phyloP scores from a whole-genome alignment of 1,139 yeast genomes.

The Suzukiozyma palmioleophila region DNA sequence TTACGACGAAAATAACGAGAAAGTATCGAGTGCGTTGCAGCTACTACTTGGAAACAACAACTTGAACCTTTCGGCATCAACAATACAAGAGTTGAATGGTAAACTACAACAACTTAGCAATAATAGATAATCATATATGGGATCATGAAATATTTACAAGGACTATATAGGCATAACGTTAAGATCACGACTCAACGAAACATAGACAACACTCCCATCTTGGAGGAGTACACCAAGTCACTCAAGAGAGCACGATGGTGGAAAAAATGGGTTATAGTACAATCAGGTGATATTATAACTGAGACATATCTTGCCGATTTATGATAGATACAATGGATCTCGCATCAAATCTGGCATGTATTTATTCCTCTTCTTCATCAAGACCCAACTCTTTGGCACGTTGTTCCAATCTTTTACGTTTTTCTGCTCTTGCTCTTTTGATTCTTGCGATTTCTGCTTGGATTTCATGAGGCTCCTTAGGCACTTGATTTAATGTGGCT shows the following conservation, averaged over 20 bases:
- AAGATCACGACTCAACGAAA: too few relatives aligned
- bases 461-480: constrained; percentile 89
- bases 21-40: neutral
- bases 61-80: neutral
- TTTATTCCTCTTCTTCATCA: constrained; percentile 23
- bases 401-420: constrained; percentile 69
- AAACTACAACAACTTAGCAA: neutral
- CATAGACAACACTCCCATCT: too few relatives aligned
- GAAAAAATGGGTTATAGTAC: too few relatives aligned
- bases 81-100: neutral
- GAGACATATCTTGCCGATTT: too few relatives aligned
- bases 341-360: too few relatives aligned
- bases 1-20: neutral
- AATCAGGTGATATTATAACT: too few relatives aligned
- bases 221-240: too few relatives aligned
- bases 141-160: neutral
- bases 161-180: neutral
- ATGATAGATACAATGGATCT: too few relatives aligned
- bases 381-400: constrained; percentile 67
- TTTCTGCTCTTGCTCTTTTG: constrained; percentile 68
- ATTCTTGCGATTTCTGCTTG: constrained; percentile 88
- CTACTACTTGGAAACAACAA: neutral
- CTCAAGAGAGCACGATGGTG: too few relatives aligned
- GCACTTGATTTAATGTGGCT: constrained; percentile 80
- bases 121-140: neutral